Evolutionary conservation across 208 protist species (phyloP), one percentile per base, ranked within the genome.

Genomic region (Acanthamoeba polyphaga): DNA sequence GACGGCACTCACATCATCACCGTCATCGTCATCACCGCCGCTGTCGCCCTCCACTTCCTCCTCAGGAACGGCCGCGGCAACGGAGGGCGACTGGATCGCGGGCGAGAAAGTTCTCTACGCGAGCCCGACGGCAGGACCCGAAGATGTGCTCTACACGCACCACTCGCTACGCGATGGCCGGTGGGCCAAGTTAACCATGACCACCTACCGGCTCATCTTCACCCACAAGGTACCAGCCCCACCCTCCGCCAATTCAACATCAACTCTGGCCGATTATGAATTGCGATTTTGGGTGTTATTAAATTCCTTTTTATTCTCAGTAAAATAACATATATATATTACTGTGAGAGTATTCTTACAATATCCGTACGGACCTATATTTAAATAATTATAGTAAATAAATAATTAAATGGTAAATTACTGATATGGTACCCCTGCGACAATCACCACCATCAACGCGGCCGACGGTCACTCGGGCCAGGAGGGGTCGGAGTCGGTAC

Each of bases 181-280:
- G 29, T 76, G 68, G 68, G 68, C 29, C 68, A 29, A 76, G 29
- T 43, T 76, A 12, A 43, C 29, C 29, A 76, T 76, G 29, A 76
- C 68, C 27, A 76, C 27, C 68, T 76, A 76, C 32, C 68, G 68
- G 24, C 68, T 76, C 32, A 76, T 76, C 17, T 76, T 76, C 27
- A 19, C 68, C 15, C 29, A 43, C 68, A 76, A 76, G 68, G 68
- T 76, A 17, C 55, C 55, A 15, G 51, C 55, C 22, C 1, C 17
- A 27, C 5, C 4, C 24, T 24, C 22, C 24, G 9, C 53, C 15
- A 34, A 62, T 62, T 62, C 15, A 62, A 34, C 34, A 34, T 34
- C 34, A 34, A 34, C 34, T 34, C 34, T 34, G 34, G 34, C 34
- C 34, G 34, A 34, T 34, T 34, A 34, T 34, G 34, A 34, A 34